Evolutionary conservation across 768 basidiomycete species (phyloP).

Genomic region (Agaricus sinodeliciosus): DNA sequence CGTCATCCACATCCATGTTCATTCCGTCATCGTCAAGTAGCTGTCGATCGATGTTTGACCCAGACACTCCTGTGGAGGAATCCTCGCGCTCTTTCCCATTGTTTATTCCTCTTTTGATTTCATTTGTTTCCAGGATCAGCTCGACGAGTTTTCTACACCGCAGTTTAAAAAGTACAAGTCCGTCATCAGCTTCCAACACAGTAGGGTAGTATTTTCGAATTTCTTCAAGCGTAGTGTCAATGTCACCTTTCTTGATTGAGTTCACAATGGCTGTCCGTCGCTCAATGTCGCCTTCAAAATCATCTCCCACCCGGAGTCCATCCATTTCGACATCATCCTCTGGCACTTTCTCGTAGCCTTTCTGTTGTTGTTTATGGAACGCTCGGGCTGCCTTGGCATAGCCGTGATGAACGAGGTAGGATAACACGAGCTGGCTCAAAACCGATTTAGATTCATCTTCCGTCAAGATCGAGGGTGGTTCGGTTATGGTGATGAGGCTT

Average conservation of each 20-base stretch:
- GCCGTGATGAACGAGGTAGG: constrained; percentile 82
- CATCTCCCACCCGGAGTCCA: constrained; percentile 14
- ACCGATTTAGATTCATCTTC: constrained; percentile 51
- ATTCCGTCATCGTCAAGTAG: constrained; percentile 34
- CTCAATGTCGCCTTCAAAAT: constrained; percentile 48
- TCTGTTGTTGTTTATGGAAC: constrained; percentile 49
- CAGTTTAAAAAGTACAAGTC: constrained; percentile 73
- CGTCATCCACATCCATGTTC: constrained; percentile 60
- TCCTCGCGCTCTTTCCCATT: constrained; percentile 23
- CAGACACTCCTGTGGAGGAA: constrained; percentile 19
- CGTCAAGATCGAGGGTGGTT: constrained; percentile 4
- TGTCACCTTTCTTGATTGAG: constrained; percentile 60
- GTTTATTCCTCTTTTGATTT: constrained; percentile 58
- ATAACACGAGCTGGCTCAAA: constrained; percentile 67
- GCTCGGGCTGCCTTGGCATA: constrained; percentile 67
- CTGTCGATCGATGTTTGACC: constrained; percentile 18
- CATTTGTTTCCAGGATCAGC: constrained; percentile 64
- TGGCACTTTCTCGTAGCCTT: constrained; percentile 2
- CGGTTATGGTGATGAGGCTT: constrained; percentile 9
- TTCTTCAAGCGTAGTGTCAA: constrained; percentile 59
- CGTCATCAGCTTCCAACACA: constrained; percentile 61
- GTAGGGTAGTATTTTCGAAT: constrained; percentile 50
- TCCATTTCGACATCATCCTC: constrained; percentile 47
- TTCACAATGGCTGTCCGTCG: constrained; percentile 66
- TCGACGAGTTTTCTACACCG: constrained; percentile 85